Percentiles rank a stretch among this genome's conserved stretches.
phyloP scores from a whole-genome alignment of 495 filamentous ascomycete species.

The Physcia stellaris region DNA sequence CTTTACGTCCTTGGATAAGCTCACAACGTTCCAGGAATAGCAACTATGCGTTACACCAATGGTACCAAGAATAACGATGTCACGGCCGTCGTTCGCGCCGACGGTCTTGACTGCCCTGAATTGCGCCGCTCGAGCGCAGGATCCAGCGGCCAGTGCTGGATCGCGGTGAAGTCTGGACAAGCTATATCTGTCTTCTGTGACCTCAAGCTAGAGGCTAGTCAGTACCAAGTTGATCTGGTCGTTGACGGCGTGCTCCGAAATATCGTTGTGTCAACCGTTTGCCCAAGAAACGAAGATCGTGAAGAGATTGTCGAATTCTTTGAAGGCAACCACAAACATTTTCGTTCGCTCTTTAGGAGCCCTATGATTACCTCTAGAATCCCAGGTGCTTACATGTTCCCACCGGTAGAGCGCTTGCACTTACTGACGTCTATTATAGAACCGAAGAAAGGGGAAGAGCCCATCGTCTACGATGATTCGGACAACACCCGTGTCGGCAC shows the following conservation, averaged over 20 bases:
- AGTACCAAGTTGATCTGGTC: constrained; percentile 4
- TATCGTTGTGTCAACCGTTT: neutral
- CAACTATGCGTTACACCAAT: neutral
- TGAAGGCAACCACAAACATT: neutral
- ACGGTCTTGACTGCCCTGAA: constrained; percentile 1
- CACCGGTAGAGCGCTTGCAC: neutral
- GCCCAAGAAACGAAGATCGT: neutral
- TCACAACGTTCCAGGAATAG: too few species aligned
- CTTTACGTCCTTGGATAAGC: too few species aligned
- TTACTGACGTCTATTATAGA: neutral
- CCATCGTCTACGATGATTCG: neutral
- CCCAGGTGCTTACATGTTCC: neutral
- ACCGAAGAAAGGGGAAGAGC: neutral
- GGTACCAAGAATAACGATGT: neutral
- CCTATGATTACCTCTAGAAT: constrained; percentile 1
- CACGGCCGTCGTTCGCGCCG: constrained; percentile 1
- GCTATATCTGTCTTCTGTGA: neutral
- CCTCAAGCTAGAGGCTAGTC: neutral
- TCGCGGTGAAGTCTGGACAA: constrained; percentile 1
- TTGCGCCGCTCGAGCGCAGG: neutral
- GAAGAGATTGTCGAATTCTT: neutral
- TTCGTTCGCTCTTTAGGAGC: neutral
- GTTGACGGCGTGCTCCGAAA: constrained; percentile 5
- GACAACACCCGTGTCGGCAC: neutral
- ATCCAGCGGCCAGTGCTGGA: constrained; percentile 1